These are phyloP conservation scores for Penicillium capsulatum DNA, from an alignment of 2,329 filamentous ascomycete species.

Conservation along the genomic window DNA sequence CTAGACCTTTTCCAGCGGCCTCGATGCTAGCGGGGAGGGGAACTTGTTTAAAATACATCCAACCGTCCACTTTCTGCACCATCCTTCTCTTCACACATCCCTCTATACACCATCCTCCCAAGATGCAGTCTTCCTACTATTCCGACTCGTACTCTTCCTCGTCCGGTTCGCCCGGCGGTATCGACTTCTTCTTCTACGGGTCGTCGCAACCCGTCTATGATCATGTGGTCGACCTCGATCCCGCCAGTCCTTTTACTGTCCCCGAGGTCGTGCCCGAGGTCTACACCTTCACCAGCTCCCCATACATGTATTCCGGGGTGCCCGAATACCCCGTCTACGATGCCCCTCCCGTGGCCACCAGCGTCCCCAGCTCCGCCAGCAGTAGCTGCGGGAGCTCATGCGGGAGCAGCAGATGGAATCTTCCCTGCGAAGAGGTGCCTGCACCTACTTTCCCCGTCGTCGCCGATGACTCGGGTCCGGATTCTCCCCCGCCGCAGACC, in stretches of 20 bases:
- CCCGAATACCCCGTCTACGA: conserved; percentile 20
- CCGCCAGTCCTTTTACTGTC: conserved; percentile 13
- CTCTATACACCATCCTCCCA: neutral
- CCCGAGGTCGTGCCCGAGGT: conserved; percentile 14
- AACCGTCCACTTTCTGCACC: conserved; percentile 3
- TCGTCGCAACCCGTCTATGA: conserved; percentile 19
- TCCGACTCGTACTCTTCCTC: conserved; percentile 19
- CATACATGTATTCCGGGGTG: conserved; percentile 15
- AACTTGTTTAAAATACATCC: neutral
- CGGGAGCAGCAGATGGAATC: conserved; percentile 15
- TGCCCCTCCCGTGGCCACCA: conserved; percentile 22
- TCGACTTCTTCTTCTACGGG: conserved; percentile 26
- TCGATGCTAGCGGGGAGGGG: no score
- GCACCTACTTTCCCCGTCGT: conserved; percentile 15
- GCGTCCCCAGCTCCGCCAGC: conserved; percentile 18
- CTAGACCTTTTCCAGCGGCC: conserved; percentile 1
- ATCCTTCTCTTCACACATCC: conserved; percentile 1
- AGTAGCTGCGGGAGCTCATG: conserved; percentile 18
- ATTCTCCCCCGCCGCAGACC: conserved; percentile 18
- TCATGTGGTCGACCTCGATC: conserved; percentile 15
- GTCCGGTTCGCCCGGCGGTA: conserved; percentile 21
- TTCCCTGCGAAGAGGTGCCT: conserved; percentile 15
- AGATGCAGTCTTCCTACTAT: conserved; percentile 21
- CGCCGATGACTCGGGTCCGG: conserved; percentile 15
- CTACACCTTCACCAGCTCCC: conserved; percentile 21